Evolutionary conservation across 2,329 filamentous ascomycete species (phyloP).

Genomic region (Botrytis pseudocinerea): DNA sequence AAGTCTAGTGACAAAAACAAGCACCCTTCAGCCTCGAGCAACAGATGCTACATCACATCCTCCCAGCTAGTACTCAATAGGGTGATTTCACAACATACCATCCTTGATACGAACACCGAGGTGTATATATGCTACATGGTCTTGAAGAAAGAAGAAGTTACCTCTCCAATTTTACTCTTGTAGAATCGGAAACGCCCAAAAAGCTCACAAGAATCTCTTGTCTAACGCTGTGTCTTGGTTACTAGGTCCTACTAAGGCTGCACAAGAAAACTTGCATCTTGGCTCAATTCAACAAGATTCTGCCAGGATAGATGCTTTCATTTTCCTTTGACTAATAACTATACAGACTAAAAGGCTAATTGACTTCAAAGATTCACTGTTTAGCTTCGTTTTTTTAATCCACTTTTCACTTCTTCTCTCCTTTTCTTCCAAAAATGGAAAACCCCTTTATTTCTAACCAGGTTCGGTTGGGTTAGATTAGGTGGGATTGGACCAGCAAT

Average conservation of each 20-base stretch:
- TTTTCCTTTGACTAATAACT: not conserved
- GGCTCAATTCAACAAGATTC: not conserved
- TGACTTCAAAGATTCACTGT: not conserved
- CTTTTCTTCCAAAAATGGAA: no score
- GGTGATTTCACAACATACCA: not conserved
- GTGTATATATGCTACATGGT: not conserved
- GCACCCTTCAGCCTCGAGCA: not conserved
- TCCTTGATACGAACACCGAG: not conserved
- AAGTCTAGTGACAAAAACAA: not conserved
- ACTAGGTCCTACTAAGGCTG: not conserved
- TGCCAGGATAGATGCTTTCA: not conserved
- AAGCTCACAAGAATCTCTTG: not conserved
- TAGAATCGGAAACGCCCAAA: not conserved
- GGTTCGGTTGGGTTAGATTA: no score
- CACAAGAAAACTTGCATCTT: not conserved
- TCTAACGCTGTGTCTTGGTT: not conserved
- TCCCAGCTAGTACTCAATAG: not conserved
- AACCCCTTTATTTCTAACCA: no score
- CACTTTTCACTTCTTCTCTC: not conserved
- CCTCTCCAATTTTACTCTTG: no score
- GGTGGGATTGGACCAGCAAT: no score
- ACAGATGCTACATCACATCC: not conserved
- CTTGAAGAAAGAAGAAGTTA: not conserved
- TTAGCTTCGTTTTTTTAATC: not conserved
- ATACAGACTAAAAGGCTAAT: not conserved